phyloP scores from a whole-genome alignment of 345 rosid species.

The Kernera saxatilis region DNA sequence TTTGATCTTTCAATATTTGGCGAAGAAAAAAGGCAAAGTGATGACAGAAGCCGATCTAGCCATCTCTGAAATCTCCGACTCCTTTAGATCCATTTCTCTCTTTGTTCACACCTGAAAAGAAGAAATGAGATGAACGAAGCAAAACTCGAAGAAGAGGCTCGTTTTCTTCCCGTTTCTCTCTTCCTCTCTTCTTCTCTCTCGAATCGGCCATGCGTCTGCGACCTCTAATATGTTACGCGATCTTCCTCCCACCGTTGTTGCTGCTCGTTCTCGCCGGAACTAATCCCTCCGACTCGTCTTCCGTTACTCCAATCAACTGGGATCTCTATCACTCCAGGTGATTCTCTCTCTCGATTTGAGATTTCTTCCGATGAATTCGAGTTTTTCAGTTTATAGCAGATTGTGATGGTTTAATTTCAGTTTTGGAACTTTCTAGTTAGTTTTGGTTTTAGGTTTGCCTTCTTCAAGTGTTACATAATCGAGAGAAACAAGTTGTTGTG shows the following conservation, averaged over 20 bases:
- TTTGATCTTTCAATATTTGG: too few relatives aligned
- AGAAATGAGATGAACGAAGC: slow-evolving; percentile 23
- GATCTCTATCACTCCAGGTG: slow-evolving; percentile 87
- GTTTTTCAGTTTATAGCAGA: background rate
- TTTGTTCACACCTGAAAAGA: background rate
- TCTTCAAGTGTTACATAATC: background rate
- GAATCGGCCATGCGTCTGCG: slow-evolving; percentile 26
- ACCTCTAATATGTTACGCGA: background rate
- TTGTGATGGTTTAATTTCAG: background rate
- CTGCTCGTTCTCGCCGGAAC: slow-evolving; percentile 13
- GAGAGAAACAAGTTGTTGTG: background rate
- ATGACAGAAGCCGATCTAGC: background rate
- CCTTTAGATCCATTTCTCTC: slow-evolving; percentile 1
- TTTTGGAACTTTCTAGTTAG: background rate
- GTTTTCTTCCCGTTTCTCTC: slow-evolving; percentile 15
- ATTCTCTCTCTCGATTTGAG: background rate
- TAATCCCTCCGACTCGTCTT: slow-evolving; percentile 31
- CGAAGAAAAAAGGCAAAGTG: background rate
- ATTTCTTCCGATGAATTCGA: background rate
- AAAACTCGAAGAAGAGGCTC: background rate
- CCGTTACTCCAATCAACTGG: slow-evolving; percentile 55
- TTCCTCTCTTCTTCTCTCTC: slow-evolving; percentile 4
- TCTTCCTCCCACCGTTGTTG: slow-evolving; percentile 8
- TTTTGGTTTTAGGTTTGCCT: background rate
- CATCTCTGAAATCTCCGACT: background rate